phyloP scores from a whole-genome alignment of 352 stramenopile genomes.

The Pythium aristosporum region DNA sequence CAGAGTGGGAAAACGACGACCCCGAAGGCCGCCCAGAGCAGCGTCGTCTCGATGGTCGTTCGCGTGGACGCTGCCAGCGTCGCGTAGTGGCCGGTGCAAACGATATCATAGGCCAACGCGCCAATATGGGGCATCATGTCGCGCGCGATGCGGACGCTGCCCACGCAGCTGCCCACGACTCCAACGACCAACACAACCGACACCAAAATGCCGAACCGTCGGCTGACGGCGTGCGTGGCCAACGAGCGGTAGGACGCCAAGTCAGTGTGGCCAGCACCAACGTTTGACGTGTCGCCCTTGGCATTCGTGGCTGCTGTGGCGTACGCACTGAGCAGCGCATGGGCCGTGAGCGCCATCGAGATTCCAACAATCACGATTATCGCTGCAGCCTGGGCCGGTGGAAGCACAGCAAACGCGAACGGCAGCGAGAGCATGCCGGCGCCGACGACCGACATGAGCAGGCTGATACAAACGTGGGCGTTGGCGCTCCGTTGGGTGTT shows the following conservation, averaged over 20 bases:
- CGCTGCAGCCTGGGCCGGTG: constrained; percentile 37
- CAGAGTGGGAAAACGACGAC: constrained; percentile 61
- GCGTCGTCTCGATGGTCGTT: constrained; percentile 33
- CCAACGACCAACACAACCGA: constrained; percentile 61
- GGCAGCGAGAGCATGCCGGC: constrained; percentile 69
- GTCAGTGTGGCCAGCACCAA: constrained; percentile 49
- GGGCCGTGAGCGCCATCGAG: constrained; percentile 59
- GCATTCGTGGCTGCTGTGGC: not conserved
- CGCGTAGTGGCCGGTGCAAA: constrained; percentile 19
- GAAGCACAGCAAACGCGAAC: constrained; percentile 64
- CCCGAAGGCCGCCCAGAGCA: constrained; percentile 64
- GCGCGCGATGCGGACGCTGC: constrained; percentile 62
- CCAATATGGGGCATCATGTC: constrained; percentile 70
- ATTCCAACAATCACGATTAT: constrained; percentile 47
- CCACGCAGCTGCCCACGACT: constrained; percentile 74
- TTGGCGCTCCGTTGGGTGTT: constrained; percentile 26
- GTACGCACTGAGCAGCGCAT: constrained; percentile 47
- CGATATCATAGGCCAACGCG: constrained; percentile 28
- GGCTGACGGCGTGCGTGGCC: constrained; percentile 49
- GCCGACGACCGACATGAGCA: constrained; percentile 77
- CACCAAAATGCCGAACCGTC: constrained; percentile 44
- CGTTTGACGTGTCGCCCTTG: constrained; percentile 12
- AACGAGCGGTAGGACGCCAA: constrained; percentile 58
- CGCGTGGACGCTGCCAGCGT: constrained; percentile 28
- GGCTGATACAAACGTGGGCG: constrained; percentile 68